Evolutionary conservation across 2,329 filamentous ascomycete species (phyloP), one percentile per base, ranked within the genome.

Genomic region (Calycina herbarum): DNA sequence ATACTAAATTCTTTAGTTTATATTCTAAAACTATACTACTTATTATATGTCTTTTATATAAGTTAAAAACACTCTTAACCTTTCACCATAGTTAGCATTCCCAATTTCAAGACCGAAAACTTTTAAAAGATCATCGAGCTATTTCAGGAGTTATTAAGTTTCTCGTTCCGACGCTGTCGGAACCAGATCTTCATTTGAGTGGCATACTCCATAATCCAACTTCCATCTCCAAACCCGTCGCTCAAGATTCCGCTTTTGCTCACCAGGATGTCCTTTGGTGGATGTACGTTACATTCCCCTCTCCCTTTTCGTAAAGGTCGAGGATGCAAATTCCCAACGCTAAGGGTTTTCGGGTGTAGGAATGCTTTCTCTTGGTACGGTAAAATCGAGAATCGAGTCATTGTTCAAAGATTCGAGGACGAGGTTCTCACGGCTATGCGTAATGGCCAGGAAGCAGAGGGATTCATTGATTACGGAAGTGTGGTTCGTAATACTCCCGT

Each of bases 131-230:
- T 31, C 5, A 58, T 67, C n/a, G 63, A 54, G 0, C 2, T 67
- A n/a, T 66, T 31, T 35, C 57, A 33, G 4, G 60, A 66, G 13
- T 31, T 67, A 35, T 20, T 64, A 29, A 24, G 20, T 11, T 1
- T 29, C 59, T 27, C 63, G 60, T 61, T 48, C 64, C 13, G 66
- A 67, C 63, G 63, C 63, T n/a, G 60, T 56, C 6, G 58, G 54
- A 15, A 60, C 63, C 10, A 35, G 42, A 8, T 67, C 60, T n/a
- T 60, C 57, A 15, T 65, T 67, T 17, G 54, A 67, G 27, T 67
- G 66, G 66, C 54, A 65, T 31, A 17, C 66, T 1, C 20, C 54
- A 65, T 31, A 17, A 63, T 1, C 20, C 42, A 13, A 24, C 31
- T 29, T 29, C 27, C 27, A 29, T 29, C 1, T n/a, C 40, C 6